Evolutionary conservation across 306 rosid genomes (phyloP), one percentile per base, ranked within the genome.

Genomic region (Rosa persica): DNA sequence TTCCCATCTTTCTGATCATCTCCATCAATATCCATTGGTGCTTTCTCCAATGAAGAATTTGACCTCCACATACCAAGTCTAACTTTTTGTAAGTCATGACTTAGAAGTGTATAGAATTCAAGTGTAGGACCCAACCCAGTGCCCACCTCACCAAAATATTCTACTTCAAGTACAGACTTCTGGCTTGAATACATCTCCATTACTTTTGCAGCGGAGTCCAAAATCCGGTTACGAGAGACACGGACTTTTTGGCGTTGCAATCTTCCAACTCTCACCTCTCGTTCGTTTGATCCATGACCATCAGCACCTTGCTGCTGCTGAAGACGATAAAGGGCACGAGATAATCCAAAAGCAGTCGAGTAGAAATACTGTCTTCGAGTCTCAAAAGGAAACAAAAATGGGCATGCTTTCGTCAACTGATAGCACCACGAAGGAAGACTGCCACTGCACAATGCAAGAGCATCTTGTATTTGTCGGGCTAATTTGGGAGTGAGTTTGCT

Each of bases 101-200:
- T 96, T 82, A 96, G 78, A 79, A 96, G 98, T 44, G 99, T 96
- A 77, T 96, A 96, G 70, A 96, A 96, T 87, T 96, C 99, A 71
- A 96, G 98, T 39, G 99, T 96, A 64, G 99, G 99, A 81, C 99
- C 99, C 83, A 96, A 82, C 66, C 99, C 99, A 80, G 99, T 96
- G 69, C 99, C 99, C 82, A 93, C 99, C 86, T 96, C 99, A 78
- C 99, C 99, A 85, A 96, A 96, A 85, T 96, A 96, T 84, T 96
- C 99, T 67, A 96, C 99, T 89, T 96, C 99, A 81, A 96, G 98
- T 67, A 96, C 97, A 70, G 98, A 97, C 86, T 96, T 96, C 75
- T 96, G 99, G 89, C 97, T 96, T 39, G 98, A 91, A 84, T 96
- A 96, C 98, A 96, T 90, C 88, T 96, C 99, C 99, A 96, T 96